A percentile compares a stretch with the other conserved stretches of the same genome.
Evolutionary conservation across 23 red algal genomes (phyloP).

Genomic region (Cyanidiococcus yangmingshanensis): DNA sequence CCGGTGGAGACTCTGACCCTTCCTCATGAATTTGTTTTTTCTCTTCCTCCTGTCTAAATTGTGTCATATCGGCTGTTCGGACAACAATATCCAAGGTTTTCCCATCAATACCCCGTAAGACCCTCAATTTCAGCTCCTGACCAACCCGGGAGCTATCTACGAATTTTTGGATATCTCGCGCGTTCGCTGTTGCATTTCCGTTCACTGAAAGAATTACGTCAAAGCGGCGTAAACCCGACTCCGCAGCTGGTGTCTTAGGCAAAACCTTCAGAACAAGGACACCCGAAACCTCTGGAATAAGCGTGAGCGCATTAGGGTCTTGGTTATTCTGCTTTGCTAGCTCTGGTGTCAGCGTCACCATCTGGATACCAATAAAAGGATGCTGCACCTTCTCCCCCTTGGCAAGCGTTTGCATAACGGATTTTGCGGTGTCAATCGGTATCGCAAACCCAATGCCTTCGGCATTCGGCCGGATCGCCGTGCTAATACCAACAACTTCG

Average conservation of each 20-base stretch:
- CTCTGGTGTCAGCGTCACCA: constrained; percentile 66
- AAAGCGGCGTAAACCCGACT: constrained; percentile 72
- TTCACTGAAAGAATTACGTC: constrained; percentile 87
- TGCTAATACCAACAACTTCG: constrained; percentile 91
- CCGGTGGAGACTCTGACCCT: neutral
- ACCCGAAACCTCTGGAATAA: constrained; percentile 93
- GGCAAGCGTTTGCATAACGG: constrained; percentile 57
- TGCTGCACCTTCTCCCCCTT: constrained; percentile 80
- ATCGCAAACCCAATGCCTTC: constrained; percentile 99
- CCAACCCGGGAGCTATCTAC: constrained; percentile 73
- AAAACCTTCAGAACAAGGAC: constrained; percentile 72
- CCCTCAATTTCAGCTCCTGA: constrained; percentile 55
- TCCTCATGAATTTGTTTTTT: constrained; percentile 17
- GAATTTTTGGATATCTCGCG: constrained; percentile 72
- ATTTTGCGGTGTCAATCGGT: constrained; percentile 86
- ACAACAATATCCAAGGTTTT: constrained; percentile 50
- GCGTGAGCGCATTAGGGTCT: constrained; percentile 71
- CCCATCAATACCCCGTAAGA: constrained; percentile 51
- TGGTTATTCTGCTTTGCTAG: constrained; percentile 77
- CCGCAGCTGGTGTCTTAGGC: constrained; percentile 90
- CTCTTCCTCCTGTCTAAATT: neutral
- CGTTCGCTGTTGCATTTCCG: constrained; percentile 45
- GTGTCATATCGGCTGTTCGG: constrained; percentile 72
- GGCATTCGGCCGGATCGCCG: constrained; percentile 84
- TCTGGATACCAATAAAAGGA: constrained; percentile 85